phyloP scores from a whole-genome alignment of 1,284 basidiomycete species.

The Mycena sp. region DNA sequence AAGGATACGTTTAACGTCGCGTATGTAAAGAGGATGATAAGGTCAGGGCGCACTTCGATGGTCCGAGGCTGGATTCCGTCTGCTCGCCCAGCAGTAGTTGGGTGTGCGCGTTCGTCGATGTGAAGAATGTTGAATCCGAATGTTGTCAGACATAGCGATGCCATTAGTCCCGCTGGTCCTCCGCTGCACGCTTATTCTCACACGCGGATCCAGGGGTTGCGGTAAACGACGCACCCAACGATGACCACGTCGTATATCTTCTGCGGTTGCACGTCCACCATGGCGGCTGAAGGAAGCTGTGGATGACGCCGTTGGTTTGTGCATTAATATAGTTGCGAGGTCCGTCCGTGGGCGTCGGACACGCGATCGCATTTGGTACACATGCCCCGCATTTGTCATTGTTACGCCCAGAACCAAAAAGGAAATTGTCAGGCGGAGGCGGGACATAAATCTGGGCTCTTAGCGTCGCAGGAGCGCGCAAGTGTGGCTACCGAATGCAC shows the following conservation, averaged over 20 bases:
- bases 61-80: constrained; percentile 45
- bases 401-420: not conserved
- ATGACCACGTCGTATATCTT: constrained; percentile 29
- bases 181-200: constrained; percentile 9
- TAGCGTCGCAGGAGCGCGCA: too few relatives aligned
- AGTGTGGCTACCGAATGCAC: too few relatives aligned
- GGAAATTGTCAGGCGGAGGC: too few relatives aligned
- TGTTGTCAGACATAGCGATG: constrained; percentile 29
- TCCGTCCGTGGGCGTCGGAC: constrained; percentile 24
- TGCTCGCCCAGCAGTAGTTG: constrained; percentile 38
- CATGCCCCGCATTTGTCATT: not conserved
- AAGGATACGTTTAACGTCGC: not conserved
- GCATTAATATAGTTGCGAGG: not conserved
- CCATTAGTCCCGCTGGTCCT: constrained; percentile 30
- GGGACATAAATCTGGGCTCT: too few relatives aligned
- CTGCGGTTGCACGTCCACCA: constrained; percentile 19
- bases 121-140: constrained; percentile 32
- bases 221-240: constrained; percentile 21
- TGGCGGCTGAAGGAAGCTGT: not conserved
- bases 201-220: not conserved
- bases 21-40: not conserved
- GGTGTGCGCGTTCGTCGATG: constrained; percentile 29
- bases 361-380: constrained; percentile 9
- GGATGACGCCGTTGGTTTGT: not conserved
- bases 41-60: constrained; percentile 36